Percentiles rank a stretch among this genome's conserved stretches.
phyloP scores from a whole-genome alignment of 78 protist genomes.

The Dictyostelium purpureum region DNA sequence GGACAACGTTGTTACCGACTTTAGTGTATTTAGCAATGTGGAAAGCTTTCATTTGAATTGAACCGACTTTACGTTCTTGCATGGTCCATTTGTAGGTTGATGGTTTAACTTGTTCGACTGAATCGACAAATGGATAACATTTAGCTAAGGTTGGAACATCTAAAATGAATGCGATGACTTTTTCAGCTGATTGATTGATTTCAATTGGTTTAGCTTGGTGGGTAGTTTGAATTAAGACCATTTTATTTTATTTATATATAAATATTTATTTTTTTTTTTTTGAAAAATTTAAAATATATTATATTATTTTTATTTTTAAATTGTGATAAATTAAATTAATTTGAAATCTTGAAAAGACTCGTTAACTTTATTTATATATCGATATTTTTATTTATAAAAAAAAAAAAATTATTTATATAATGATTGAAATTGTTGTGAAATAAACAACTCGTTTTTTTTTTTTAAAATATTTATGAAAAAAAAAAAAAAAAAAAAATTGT shows the following conservation, averaged over 20 bases:
- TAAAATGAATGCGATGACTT: slow-evolving; percentile 35
- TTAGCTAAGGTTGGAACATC: slow-evolving; percentile 51
- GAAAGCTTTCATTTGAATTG: slow-evolving; percentile 63
- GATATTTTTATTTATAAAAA: background rate
- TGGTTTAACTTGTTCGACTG: slow-evolving; percentile 18
- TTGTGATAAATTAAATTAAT: too few relatives aligned
- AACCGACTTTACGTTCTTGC: slow-evolving; percentile 78
- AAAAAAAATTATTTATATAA: background rate
- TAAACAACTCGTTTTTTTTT: background rate
- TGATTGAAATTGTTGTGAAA: background rate
- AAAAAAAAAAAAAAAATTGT: background rate
- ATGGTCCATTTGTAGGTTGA: slow-evolving; percentile 41
- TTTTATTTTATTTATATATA: background rate
- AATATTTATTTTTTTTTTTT: background rate
- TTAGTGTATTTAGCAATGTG: slow-evolving; percentile 51
- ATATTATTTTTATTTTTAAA: background rate
- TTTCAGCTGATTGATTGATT: slow-evolving; percentile 30
- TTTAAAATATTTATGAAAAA: background rate
- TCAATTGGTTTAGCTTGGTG: slow-evolving; percentile 42
- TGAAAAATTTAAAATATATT: background rate
- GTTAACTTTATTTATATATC: background rate
- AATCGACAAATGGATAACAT: slow-evolving; percentile 71
- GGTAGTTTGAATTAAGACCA: slow-evolving; percentile 72
- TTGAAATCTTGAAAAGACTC: background rate
- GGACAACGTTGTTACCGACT: background rate